Evolutionary conservation across 768 basidiomycete genomes (phyloP).

Genomic region (Wakefieldia striispora): DNA sequence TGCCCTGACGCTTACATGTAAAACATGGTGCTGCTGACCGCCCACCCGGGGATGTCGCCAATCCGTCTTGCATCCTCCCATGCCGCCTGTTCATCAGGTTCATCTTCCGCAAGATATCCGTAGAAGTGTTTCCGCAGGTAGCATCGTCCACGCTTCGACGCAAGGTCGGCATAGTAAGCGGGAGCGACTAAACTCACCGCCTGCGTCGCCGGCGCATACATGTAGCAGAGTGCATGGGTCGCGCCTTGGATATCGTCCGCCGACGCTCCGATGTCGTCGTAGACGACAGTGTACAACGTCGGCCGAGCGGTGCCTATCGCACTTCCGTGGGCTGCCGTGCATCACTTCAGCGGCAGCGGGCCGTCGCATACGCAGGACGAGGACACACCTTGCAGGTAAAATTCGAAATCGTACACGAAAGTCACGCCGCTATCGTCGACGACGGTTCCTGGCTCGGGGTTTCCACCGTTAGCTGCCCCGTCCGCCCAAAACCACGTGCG

Average conservation of each 20-base stretch:
- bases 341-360: neutral
- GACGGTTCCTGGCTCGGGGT: constrained; percentile 45
- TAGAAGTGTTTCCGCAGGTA: neutral
- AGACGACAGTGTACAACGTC: neutral
- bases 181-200: constrained; percentile 1
- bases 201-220: constrained; percentile 1
- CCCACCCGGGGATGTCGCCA: too few relatives aligned
- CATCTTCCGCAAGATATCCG: neutral
- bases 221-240: constrained; percentile 1
- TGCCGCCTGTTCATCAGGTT: too few relatives aligned
- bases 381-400: constrained; percentile 42
- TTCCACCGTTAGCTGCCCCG: constrained; percentile 38
- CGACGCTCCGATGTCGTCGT: neutral
- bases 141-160: constrained; percentile 1
- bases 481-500: constrained; percentile 47
- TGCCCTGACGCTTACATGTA: too few relatives aligned
- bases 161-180: neutral
- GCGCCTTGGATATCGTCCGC: constrained; percentile 2
- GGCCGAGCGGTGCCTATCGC: neutral
- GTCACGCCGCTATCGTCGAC: constrained; percentile 50
- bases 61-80: too few relatives aligned
- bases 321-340: neutral
- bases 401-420: constrained; percentile 46
- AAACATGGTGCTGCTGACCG: too few relatives aligned
- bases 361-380: neutral